Evolutionary conservation across 2,329 filamentous ascomycete species (phyloP), one percentile per base, ranked within the genome.

Genomic region (Neoarthrinium moseri): DNA sequence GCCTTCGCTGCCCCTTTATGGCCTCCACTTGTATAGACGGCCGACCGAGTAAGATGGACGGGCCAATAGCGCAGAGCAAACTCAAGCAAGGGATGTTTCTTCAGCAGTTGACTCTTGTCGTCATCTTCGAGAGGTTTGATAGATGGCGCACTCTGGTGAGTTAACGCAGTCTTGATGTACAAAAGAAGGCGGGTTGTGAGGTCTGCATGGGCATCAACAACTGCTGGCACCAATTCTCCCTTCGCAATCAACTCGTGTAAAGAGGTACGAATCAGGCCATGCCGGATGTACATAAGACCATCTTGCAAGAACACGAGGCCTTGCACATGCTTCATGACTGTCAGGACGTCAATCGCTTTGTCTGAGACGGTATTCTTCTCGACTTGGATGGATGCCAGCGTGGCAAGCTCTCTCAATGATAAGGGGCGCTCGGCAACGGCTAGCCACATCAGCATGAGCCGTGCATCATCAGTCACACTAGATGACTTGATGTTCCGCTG

Each of bases 391-490:
- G 59, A 59, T 5, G 57, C 39, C 15, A 70, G 52, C 3, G 57
- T 47, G 5, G 53, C 49, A 2, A 70, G 48, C 45, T 69, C 67
- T 37, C 55, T 56, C 1, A 61, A 24, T 2, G 57, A 52, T 12
- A 71, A 46, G 13, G 68, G 68, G 2, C 67, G 65, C 17, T 62
- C 50, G 1, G 62, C 59, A 4, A 63, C 67, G 3, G 62, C 60
- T 20, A 71, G 61, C 67, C 66, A 70, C 5, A 62, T 45, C 15
- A 70, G 45, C 37, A 69, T 61, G 8, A 51, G 45, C 41, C 61
- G 64, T 3, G 56, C 61, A 30, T 65, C 60, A 6, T 64, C 59
- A 1, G 42, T 60, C 10, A 66, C 46, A 1, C 54, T 49, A 2
- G 56, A 38, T 2, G 56, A 49, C 12, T 61, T 55, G 4, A 69